Base-by-base conservation (phyloP, 768 basidiomycete genomes). In the Tephrocybe sp. region DNA sequence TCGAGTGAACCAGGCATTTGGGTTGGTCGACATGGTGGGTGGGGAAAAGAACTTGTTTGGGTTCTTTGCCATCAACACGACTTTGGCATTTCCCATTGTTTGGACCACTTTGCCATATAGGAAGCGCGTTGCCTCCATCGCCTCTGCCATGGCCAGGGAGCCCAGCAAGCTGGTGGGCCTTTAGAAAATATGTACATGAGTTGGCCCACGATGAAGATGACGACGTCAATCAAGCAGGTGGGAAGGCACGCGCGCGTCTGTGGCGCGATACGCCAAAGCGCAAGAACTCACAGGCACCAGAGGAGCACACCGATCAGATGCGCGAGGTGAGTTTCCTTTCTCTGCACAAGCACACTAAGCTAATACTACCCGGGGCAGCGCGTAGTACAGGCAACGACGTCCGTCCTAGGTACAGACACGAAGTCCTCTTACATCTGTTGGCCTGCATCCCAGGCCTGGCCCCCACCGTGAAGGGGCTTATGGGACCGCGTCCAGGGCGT, bases 401-500 rank as follows among this genome's bases (percentile, higher is more conserved):
- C 75, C 14, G 70, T 76, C 2, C 64, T 81, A 18, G 77, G 74
- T 25, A 69, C 69, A 2, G 63, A 0, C 80, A 80, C 55, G 81
- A 80, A 51, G 65, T 69, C 0, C 71, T 83, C 30, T 64, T 26
- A 38, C 74, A 1, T 65, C 73, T 26, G 66, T 72, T 3, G 76
- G 77, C 71, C 0, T 86, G 87, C 9, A 59, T 88, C 12, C 74
- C 78, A 0, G 84, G 83, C 0, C 68, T 89, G 6, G 68, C 70
- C 3, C 67, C 71, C 12, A 81, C 79, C 0, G 85, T 80, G 0
- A 70, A 65, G 36, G 76, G 74, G 3, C 60, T 89, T 89, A n/a
- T 89, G 87, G 87, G 78, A 83, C 38, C 71, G 81, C 0, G 71
- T 84, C 4, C 73, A 83, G 50, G 58, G 67, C 20, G 81, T 88